Percentiles rank a stretch among this genome's conserved stretches.
phyloP scores from a whole-genome alignment of 768 basidiomycete genomes.

The Cystobasidium tubakii region DNA sequence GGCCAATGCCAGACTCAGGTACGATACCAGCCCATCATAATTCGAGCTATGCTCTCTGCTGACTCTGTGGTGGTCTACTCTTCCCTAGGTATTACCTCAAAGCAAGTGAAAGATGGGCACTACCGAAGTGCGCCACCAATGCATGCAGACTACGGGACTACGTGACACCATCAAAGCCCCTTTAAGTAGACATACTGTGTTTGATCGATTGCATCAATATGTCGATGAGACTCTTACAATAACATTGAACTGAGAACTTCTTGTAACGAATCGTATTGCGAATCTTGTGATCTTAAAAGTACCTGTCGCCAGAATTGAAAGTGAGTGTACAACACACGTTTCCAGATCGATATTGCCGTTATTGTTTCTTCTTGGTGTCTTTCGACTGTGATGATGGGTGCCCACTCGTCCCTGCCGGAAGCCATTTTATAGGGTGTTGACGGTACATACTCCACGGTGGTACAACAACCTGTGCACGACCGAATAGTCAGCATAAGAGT shows the following conservation, averaged over 20 bases:
- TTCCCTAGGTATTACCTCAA: neutral
- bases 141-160: neutral
- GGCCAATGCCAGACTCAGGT: no score
- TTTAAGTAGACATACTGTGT: no score
- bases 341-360: neutral
- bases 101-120: neutral
- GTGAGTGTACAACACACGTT: no score
- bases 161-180: neutral
- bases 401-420: constrained; percentile 1
- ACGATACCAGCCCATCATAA: no score
- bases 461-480: neutral
- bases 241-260: neutral
- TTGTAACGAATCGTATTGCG: no score
- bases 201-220: no score
- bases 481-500: neutral
- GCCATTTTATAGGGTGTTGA: constrained; percentile 18
- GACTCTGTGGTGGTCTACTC: no score
- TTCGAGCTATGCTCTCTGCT: no score
- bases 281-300: no score
- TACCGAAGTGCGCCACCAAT: neutral
- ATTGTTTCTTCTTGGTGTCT: neutral
- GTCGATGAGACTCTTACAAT: neutral
- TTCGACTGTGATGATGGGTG: neutral
- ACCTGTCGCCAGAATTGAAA: no score
- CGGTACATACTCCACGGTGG: constrained; percentile 28